phyloP scores from a whole-genome alignment of 257 asterid species.

The Asclepias syriaca region DNA sequence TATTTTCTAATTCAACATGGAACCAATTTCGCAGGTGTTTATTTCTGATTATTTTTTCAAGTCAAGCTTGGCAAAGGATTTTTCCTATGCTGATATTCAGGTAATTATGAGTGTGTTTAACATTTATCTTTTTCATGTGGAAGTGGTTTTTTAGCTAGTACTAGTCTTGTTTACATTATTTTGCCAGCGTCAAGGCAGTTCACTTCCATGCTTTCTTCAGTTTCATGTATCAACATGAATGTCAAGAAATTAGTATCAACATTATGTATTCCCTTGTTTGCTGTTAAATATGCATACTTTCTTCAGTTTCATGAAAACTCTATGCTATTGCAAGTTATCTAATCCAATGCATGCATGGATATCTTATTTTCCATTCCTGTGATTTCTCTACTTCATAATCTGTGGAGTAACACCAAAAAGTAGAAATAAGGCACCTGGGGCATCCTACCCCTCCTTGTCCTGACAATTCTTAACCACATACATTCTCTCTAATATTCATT shows the following conservation, averaged over 20 bases:
- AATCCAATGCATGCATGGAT: background rate
- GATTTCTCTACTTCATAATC: background rate
- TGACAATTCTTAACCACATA: background rate
- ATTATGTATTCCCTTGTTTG: background rate
- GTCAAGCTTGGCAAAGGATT: slow-evolving; percentile 67
- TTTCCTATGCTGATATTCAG: slow-evolving; percentile 80
- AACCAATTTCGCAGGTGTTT: slow-evolving; percentile 53
- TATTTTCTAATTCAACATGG: background rate
- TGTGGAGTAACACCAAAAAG: background rate
- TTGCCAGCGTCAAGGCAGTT: background rate
- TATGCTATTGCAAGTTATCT: background rate
- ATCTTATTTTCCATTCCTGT: background rate
- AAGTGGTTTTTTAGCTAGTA: background rate
- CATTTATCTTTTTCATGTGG: background rate
- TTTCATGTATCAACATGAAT: no score
- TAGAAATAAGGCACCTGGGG: background rate
- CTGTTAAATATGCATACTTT: background rate
- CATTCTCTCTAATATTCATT: background rate
- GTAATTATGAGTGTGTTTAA: slow-evolving; percentile 27
- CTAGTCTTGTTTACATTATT: background rate
- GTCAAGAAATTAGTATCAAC: background rate
- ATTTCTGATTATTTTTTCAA: slow-evolving; percentile 88
- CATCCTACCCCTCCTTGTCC: background rate
- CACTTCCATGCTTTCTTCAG: background rate
- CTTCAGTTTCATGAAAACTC: background rate